Evolutionary conservation across 148 eudicot species (phyloP).

Genomic region (Vaccinium corymbosum): DNA sequence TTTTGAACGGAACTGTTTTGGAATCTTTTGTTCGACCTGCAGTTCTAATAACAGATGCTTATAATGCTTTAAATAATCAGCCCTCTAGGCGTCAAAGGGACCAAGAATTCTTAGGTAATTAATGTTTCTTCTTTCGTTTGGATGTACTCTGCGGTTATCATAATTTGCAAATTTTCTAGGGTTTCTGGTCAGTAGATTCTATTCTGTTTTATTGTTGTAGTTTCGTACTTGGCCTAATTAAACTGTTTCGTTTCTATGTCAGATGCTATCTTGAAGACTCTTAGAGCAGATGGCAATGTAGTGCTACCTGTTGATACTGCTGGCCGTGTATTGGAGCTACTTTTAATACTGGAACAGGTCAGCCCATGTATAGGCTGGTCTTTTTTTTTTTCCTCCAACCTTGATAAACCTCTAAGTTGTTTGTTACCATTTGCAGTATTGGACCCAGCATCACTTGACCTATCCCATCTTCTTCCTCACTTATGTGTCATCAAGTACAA

Average conservation of each 20-base stretch:
- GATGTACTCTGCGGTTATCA: background rate
- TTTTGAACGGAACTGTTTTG: slow-evolving; percentile 90
- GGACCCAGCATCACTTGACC: slow-evolving; percentile 82
- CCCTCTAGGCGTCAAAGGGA: slow-evolving; percentile 93
- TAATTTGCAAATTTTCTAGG: background rate
- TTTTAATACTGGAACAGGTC: slow-evolving; percentile 85
- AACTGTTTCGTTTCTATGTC: slow-evolving; percentile 11
- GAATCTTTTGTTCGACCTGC: slow-evolving; percentile 93
- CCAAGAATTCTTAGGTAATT: slow-evolving; percentile 80
- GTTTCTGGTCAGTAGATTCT: background rate
- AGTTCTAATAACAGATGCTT: slow-evolving; percentile 95
- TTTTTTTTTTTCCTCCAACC: background rate
- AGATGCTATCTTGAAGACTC: slow-evolving; percentile 70
- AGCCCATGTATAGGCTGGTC: slow-evolving; percentile 7
- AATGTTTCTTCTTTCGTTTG: background rate
- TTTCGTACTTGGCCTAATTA: background rate
- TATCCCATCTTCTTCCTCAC: slow-evolving; percentile 94
- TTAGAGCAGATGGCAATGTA: slow-evolving; percentile 78
- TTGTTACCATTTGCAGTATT: slow-evolving; percentile 63
- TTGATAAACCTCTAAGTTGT: slow-evolving; percentile 1
- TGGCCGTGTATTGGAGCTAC: slow-evolving; percentile 83
- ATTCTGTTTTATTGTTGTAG: background rate
- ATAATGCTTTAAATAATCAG: slow-evolving; percentile 85
- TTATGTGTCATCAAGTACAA: slow-evolving; percentile 82
- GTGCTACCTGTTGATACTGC: slow-evolving; percentile 94